phyloP scores from a whole-genome alignment of 2,329 filamentous ascomycete genomes.

The Sclerotinia spermophila region DNA sequence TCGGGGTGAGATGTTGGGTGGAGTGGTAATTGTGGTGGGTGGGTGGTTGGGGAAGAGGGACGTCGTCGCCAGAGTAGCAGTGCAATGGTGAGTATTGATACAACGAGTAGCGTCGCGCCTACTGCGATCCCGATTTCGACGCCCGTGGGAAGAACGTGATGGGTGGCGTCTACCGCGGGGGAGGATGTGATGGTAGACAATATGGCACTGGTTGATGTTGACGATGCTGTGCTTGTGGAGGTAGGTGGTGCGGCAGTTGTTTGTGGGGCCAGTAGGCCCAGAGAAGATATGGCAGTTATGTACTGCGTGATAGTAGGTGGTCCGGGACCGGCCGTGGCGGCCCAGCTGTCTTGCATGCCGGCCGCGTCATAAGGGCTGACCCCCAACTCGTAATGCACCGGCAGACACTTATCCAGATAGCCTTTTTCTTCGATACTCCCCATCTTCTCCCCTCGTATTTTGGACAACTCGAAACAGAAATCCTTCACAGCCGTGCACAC shows the following conservation, averaged over 20 bases:
- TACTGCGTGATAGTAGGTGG: not conserved
- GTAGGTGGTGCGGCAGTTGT: not conserved
- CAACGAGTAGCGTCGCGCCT: not conserved
- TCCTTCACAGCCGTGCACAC: not conserved
- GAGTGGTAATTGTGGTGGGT: not conserved
- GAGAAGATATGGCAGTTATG: not conserved
- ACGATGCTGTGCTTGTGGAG: not conserved
- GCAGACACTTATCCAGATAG: accelerated
- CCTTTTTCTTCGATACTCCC: not conserved
- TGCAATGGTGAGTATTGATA: not conserved
- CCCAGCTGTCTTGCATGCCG: not conserved
- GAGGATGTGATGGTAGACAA: not conserved
- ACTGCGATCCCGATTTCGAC: not conserved
- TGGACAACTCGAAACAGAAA: not conserved
- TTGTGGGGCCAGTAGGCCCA: not conserved
- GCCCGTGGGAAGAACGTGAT: not conserved
- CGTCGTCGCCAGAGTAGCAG: not conserved
- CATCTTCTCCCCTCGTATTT: not conserved
- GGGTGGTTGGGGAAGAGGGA: not conserved
- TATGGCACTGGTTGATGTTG: not conserved
- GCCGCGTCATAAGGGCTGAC: not conserved
- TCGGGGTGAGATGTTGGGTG: not conserved
- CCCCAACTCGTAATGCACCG: accelerated
- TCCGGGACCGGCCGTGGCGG: accelerated
- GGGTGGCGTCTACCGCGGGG: not conserved